Percentiles rank a stretch among this genome's conserved stretches.
Conservation (phyloP, 257 asterid genomes). For the Solanum corneliomulleri region DNA sequence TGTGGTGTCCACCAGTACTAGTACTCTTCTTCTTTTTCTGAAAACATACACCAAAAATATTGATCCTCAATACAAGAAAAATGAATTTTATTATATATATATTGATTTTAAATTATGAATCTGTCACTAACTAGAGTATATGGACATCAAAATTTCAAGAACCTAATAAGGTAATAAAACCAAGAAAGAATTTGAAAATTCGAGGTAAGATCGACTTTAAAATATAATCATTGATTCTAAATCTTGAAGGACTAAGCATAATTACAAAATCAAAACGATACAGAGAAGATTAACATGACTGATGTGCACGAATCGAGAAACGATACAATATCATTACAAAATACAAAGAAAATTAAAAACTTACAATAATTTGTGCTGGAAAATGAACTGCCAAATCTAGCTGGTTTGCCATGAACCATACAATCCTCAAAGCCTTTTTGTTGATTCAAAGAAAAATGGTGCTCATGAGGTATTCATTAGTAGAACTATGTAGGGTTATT, state of each 20-base stretch:
- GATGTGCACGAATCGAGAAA: neutral
- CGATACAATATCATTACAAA: neutral
- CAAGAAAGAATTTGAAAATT: neutral
- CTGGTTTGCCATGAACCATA: conserved; percentile 23
- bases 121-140: neutral
- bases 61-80: neutral
- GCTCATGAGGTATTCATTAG: neutral
- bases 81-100: neutral
- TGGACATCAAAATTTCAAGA: neutral
- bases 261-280: neutral
- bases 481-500: neutral
- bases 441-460: neutral
- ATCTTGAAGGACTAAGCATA: neutral
- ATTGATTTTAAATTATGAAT: neutral
- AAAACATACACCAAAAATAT: neutral
- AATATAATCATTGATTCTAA: neutral
- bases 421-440: neutral
- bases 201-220: neutral
- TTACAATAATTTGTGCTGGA: conserved; percentile 20
- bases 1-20: conserved; percentile 34
- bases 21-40: conserved; percentile 39
- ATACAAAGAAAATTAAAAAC: neutral
- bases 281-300: neutral
- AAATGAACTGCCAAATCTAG: conserved; percentile 1
- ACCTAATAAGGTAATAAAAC: neutral